phyloP scores from a whole-genome alignment of 768 basidiomycete species.

The Naganishia randhawae region DNA sequence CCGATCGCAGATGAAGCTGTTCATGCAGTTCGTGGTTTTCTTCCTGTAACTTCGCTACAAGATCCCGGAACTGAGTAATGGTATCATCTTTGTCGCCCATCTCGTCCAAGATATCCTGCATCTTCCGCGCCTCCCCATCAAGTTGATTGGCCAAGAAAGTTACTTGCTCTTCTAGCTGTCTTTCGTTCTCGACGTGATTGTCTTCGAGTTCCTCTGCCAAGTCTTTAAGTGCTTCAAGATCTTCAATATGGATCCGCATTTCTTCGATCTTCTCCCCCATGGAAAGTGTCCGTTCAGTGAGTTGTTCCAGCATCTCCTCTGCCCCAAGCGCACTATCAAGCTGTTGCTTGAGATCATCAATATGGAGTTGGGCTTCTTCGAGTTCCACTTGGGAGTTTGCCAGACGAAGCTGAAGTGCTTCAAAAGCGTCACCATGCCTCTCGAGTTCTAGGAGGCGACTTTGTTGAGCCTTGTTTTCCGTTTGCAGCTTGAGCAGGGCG shows the following conservation, averaged over 20 bases:
- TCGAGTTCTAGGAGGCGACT: slow-evolving; percentile 80
- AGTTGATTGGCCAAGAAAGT: slow-evolving; percentile 44
- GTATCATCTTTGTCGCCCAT: slow-evolving; percentile 83
- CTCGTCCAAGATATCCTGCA: slow-evolving; percentile 68
- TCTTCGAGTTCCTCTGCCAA: slow-evolving; percentile 96
- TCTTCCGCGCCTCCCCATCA: slow-evolving; percentile 64
- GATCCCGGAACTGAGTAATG: slow-evolving; percentile 85
- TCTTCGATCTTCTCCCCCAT: slow-evolving; percentile 98
- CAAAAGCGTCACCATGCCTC: slow-evolving; percentile 71
- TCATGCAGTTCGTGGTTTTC: slow-evolving; percentile 79
- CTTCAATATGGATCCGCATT: slow-evolving; percentile 92
- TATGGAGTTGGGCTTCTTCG: slow-evolving; percentile 80
- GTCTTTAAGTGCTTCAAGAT: slow-evolving; percentile 91
- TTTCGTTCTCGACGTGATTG: slow-evolving; percentile 90
- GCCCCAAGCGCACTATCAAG: slow-evolving; percentile 92
- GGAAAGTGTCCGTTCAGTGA: slow-evolving; percentile 89
- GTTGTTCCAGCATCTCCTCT: slow-evolving; percentile 90
- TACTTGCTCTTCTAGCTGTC: slow-evolving; percentile 65
- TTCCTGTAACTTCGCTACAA: slow-evolving; percentile 75
- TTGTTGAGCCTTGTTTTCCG: slow-evolving; percentile 66
- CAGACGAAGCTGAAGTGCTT: slow-evolving; percentile 57
- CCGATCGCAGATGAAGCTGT: slow-evolving; percentile 78
- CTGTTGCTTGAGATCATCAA: slow-evolving; percentile 89
- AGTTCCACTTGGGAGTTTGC: slow-evolving; percentile 75
- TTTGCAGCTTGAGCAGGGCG: slow-evolving; percentile 71